Conservation (phyloP, 805 yeast species). For the Saturnispora hagleri region DNA sequence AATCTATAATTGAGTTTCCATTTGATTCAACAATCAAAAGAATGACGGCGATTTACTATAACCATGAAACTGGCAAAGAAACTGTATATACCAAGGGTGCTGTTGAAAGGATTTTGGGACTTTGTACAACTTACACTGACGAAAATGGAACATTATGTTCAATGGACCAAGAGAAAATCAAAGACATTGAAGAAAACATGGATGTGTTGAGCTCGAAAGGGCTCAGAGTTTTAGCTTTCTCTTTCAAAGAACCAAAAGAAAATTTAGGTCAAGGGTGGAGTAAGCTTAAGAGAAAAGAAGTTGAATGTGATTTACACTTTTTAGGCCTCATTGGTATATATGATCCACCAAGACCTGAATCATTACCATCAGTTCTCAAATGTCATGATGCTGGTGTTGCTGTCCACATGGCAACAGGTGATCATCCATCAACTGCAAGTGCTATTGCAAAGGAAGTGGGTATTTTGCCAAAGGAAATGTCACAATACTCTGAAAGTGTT, state of each 20-base stretch:
- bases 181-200: slow-evolving; percentile 45
- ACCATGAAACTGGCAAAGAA: slow-evolving; percentile 22
- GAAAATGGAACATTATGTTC: slow-evolving; percentile 22
- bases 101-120: slow-evolving; percentile 54
- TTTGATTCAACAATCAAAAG: slow-evolving; percentile 68
- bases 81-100: slow-evolving; percentile 59
- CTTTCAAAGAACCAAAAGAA: slow-evolving; percentile 32
- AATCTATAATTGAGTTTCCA: slow-evolving; percentile 57
- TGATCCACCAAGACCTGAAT: slow-evolving; percentile 71
- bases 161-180: slow-evolving; percentile 34
- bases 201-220: slow-evolving; percentile 54
- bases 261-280: slow-evolving; percentile 22
- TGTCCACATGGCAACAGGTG: slow-evolving; percentile 79
- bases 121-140: slow-evolving; percentile 49
- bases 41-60: slow-evolving; percentile 54
- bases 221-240: slow-evolving; percentile 66
- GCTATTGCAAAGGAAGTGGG: slow-evolving; percentile 81
- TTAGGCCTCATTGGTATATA: slow-evolving; percentile 69
- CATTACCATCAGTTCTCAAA: slow-evolving; percentile 50
- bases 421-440: slow-evolving; percentile 70
- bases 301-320: slow-evolving; percentile 48
- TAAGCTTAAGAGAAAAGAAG: slow-evolving; percentile 30
- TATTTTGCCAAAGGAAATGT: slow-evolving; percentile 53
- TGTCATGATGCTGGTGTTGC: slow-evolving; percentile 71
- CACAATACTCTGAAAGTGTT: slow-evolving; percentile 45